Evolutionary conservation across 495 filamentous ascomycete species (phyloP).

Genomic region (Daldinia decipiens): DNA sequence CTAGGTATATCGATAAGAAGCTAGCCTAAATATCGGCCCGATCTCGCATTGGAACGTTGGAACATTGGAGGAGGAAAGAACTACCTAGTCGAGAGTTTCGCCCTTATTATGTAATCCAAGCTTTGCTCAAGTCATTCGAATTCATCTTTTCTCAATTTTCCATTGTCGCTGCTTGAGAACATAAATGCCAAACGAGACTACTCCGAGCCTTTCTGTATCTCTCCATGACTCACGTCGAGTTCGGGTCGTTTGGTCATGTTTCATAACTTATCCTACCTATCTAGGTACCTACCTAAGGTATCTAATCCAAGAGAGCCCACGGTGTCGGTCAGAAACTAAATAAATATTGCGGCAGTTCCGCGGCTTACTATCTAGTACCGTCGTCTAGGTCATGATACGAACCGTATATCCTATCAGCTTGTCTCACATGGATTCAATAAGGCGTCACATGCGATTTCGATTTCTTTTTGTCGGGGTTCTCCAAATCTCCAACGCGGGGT

Average conservation of each 20-base stretch:
- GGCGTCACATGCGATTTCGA: slow-evolving; percentile 8
- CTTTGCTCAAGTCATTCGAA: no score
- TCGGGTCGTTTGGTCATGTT: no score
- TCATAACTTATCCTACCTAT: no score
- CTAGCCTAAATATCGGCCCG: slow-evolving; percentile 28
- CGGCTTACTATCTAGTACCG: background rate
- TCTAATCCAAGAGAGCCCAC: no score
- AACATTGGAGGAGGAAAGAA: background rate
- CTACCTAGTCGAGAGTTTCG: background rate
- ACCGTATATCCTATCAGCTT: no score
- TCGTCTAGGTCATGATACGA: background rate
- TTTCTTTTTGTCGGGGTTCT: slow-evolving; percentile 7
- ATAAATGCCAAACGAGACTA: no score
- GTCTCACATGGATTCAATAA: background rate
- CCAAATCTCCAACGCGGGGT: slow-evolving; percentile 37
- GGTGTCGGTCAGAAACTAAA: background rate
- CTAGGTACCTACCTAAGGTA: no score
- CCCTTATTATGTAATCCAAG: slow-evolving; percentile 1
- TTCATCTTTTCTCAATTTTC: no score
- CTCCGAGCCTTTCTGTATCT: no score
- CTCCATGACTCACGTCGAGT: no score
- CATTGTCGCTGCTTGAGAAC: no score
- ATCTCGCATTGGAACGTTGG: slow-evolving; percentile 22
- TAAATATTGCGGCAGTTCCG: background rate
- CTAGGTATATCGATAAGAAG: slow-evolving; percentile 27